These are phyloP conservation scores for Cyathus pygmaeus DNA, from an alignment of 1,284 basidiomycete species.

Conservation along the genomic window DNA sequence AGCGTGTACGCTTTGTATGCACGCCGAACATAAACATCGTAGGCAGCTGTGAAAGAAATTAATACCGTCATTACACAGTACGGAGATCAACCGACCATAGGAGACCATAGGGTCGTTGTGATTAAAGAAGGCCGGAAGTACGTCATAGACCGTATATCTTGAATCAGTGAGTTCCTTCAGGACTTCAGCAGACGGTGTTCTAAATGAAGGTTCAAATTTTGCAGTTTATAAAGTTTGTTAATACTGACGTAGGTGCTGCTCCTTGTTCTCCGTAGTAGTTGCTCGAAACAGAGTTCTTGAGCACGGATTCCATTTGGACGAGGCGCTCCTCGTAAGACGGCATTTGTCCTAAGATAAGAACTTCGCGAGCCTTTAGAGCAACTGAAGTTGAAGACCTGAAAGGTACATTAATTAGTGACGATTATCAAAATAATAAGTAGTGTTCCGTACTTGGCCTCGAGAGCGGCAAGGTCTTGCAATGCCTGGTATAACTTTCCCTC, in stretches of 20 bases:
- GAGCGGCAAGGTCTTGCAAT: conserved; percentile 82
- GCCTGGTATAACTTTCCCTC: conserved; percentile 78
- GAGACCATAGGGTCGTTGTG: conserved; percentile 87
- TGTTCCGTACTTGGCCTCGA: conserved; percentile 83
- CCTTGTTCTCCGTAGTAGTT: conserved; percentile 91
- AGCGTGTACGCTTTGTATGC: conserved; percentile 97
- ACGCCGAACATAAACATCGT: conserved; percentile 96
- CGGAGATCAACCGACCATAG: conserved; percentile 64
- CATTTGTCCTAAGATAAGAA: conserved; percentile 94
- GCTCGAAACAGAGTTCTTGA: conserved; percentile 88
- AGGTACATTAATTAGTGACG: not conserved
- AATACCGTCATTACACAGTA: not conserved
- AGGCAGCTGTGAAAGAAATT: conserved; percentile 70
- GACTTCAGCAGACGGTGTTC: conserved; percentile 85
- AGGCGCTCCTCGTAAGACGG: conserved; percentile 96
- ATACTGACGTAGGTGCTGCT: conserved; percentile 64
- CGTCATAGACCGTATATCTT: conserved; percentile 96
- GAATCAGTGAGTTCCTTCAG: conserved; percentile 96
- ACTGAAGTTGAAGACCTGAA: conserved; percentile 85
- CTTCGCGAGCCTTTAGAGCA: conserved; percentile 96
- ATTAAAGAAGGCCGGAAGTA: conserved; percentile 95
- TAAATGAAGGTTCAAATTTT: conserved; percentile 33
- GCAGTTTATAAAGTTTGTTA: not conserved
- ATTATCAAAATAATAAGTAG: not conserved
- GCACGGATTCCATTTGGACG: conserved; percentile 93